A percentile compares a stretch with the other conserved stretches of the same genome.
phyloP scores from a whole-genome alignment of 1,139 yeast species.

The Kodamaea fungicola region DNA sequence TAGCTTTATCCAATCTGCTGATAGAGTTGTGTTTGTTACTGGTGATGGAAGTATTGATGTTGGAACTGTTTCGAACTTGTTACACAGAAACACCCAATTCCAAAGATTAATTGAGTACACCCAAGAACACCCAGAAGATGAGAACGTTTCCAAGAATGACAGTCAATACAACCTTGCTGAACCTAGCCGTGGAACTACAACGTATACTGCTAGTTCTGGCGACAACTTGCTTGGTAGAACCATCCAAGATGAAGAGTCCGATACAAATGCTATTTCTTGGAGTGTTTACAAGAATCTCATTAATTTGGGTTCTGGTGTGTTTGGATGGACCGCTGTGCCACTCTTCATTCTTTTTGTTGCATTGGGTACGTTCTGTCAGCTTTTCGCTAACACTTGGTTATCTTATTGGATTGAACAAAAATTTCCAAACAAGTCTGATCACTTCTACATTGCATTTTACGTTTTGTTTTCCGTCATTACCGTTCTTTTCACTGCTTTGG shows the following conservation, averaged over 20 bases:
- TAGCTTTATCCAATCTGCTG: slow-evolving; percentile 31
- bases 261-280: slow-evolving; percentile 33
- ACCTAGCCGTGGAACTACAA: slow-evolving; percentile 2
- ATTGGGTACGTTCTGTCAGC: slow-evolving; percentile 23
- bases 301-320: slow-evolving; percentile 52
- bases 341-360: slow-evolving; percentile 20
- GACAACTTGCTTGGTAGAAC: slow-evolving; percentile 19
- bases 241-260: slow-evolving; percentile 35
- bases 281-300: slow-evolving; percentile 46
- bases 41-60: slow-evolving; percentile 34
- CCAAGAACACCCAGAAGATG: slow-evolving; percentile 13
- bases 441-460: slow-evolving; percentile 29
- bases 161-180: slow-evolving; percentile 7
- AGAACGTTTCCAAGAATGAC: slow-evolving; percentile 6
- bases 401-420: slow-evolving; percentile 35
- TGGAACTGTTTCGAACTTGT: slow-evolving; percentile 30
- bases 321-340: slow-evolving; percentile 33
- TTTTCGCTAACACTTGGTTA: slow-evolving; percentile 35
- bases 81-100: slow-evolving; percentile 22
- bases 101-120: slow-evolving; percentile 26
- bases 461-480: slow-evolving; percentile 32
- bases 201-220: neutral
- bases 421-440: slow-evolving; percentile 17
- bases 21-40: slow-evolving; percentile 29
- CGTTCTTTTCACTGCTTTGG: slow-evolving; percentile 46